Base-by-base conservation (phyloP, 257 asterid genomes). In the Henckelia pumila region DNA sequence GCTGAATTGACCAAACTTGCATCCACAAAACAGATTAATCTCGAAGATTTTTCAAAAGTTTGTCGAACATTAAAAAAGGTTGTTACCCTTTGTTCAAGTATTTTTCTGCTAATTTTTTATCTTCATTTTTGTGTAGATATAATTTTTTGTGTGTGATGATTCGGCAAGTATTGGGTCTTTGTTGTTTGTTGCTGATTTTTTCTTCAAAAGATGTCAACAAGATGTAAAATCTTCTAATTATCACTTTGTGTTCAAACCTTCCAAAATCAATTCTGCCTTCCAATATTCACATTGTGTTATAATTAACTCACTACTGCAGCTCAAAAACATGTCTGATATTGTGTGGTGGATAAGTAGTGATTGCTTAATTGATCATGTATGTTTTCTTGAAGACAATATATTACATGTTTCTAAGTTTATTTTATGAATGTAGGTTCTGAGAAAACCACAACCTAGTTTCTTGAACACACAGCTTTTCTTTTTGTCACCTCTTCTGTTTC, bases 41-140 rank as follows among this genome's bases (percentile, higher is more conserved):
- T 96, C 56, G 99, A 98, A 73, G 99, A 94, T 82, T 94, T 91
- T 73, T 59, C 90, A 14, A 98, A 94, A 86, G 86, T 91, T 71
- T 94, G 95, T 84, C 88, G 99, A 74, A 91, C 89, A 59, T 80
- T 94, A 58, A 94, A 94, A 75, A 94, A 94, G 99, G 99, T 91
- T 62, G 53, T 47, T 47, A 40, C 20, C 20, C 8, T 47, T 47
- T 16, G 19, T 44, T 14, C 52, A 44, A 44, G 19, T 44, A 14
- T 44, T 47, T 47, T 11, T 47, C 8, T 47, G 53, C 20, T 14
- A 14, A 0, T n/a, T 47, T 16, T 16, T 14, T 47, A 40, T 20
- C 3, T 62, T 33, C 11, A 1, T 20, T 21, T 16, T 63, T 7
- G n/a, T 23, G 53, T 58, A 6, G 69, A 29, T 59, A 19, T 14